Conservation (phyloP, 306 rosid species). For the Sechiopsis laciniata region DNA sequence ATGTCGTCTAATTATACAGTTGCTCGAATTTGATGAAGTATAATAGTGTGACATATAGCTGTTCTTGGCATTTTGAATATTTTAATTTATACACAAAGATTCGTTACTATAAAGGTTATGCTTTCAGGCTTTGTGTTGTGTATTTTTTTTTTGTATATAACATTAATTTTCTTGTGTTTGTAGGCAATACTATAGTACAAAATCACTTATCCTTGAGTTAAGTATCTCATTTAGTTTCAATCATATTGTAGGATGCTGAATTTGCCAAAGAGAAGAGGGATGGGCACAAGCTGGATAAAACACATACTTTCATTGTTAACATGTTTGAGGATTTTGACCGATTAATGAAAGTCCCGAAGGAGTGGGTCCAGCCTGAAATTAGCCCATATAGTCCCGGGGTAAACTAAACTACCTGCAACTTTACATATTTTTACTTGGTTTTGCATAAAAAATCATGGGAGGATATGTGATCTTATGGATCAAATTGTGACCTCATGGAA, state of each 20-base stretch:
- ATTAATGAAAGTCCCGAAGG: slow-evolving; percentile 75
- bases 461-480: too few species aligned
- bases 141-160: not conserved
- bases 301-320: slow-evolving; percentile 63
- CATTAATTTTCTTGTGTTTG: not conserved
- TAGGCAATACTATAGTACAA: not conserved
- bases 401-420: not conserved
- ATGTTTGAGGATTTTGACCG: slow-evolving; percentile 78
- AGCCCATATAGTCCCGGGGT: slow-evolving; percentile 14
- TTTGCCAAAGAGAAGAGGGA: slow-evolving; percentile 76
- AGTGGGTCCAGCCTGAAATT: slow-evolving; percentile 75
- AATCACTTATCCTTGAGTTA: not conserved
- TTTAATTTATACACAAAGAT: not conserved
- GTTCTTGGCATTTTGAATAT: too few species aligned
- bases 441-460: not conserved
- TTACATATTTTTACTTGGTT: not conserved
- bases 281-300: slow-evolving; percentile 71
- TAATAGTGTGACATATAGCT: not conserved
- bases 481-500: too few species aligned
- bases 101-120: not conserved
- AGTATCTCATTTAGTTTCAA: not conserved
- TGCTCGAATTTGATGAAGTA: not conserved
- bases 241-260: slow-evolving; percentile 65
- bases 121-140: not conserved
- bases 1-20: not conserved